Percentiles rank a stretch among this genome's conserved stretches.
Conservation (phyloP, 805 yeast genomes). For the Saccharomycopsis sp. region DNA sequence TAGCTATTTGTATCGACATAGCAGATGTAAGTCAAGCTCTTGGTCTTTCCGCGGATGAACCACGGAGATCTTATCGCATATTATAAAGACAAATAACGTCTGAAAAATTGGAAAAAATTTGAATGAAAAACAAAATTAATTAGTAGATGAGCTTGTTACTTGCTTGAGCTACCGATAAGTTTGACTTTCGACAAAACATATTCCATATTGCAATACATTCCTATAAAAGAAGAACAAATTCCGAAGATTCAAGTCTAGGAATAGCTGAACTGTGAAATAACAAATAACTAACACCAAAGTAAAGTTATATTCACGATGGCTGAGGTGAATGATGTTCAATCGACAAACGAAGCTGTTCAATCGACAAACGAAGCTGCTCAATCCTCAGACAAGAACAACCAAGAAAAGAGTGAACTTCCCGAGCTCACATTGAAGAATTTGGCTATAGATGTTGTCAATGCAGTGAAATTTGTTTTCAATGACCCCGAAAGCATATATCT, state of each 20-base stretch:
- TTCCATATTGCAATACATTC: too few species aligned
- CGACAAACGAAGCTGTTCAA: not conserved
- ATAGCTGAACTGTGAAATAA: too few species aligned
- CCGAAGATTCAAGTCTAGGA: too few species aligned
- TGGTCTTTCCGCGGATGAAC: not conserved
- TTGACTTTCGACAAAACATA: too few species aligned
- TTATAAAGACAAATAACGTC: too few species aligned
- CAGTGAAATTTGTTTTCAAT: slow-evolving; percentile 36
- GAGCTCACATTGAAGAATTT: slow-evolving; percentile 43
- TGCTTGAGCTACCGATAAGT: too few species aligned
- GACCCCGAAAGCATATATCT: slow-evolving; percentile 42
- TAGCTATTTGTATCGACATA: too few species aligned
- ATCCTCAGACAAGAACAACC: not conserved
- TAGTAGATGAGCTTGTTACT: too few species aligned
- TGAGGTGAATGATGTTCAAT: not conserved
- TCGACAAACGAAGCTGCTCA: not conserved
- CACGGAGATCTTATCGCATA: not conserved
- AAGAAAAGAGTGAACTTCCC: slow-evolving; percentile 28
- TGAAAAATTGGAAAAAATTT: not conserved
- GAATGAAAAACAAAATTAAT: too few species aligned
- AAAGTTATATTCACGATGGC: not conserved
- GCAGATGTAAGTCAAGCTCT: too few species aligned
- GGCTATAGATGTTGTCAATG: slow-evolving; percentile 39
- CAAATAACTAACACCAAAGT: too few species aligned
- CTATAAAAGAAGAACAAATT: too few species aligned